A percentile compares a stretch with the other conserved stretches of the same genome.
Evolutionary conservation across 305 asterid species (phyloP).

Genomic region (Caryopteris hybrid): DNA sequence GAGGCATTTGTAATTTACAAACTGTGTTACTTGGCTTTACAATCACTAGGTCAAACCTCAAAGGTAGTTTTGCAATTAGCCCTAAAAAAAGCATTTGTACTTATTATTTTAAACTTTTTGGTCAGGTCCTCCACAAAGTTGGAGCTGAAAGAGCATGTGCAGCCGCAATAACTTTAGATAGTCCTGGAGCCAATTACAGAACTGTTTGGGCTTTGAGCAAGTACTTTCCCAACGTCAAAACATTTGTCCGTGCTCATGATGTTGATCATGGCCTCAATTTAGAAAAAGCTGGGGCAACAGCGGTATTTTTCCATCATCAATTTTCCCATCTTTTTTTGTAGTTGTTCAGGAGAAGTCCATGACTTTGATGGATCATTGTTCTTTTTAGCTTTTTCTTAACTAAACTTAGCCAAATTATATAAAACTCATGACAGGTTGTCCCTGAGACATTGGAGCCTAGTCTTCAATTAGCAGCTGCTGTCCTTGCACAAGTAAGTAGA

Average conservation of each 20-base stretch:
- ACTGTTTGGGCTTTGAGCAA: constrained; percentile 99
- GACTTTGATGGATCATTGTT: constrained; percentile 3
- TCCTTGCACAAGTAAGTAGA: constrained; percentile 52
- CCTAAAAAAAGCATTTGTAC: constrained; percentile 1
- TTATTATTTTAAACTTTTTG: constrained; percentile 3
- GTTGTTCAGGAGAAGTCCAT: not conserved
- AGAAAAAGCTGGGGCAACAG: constrained; percentile 99
- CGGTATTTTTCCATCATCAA: constrained; percentile 51
- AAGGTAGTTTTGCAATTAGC: not conserved
- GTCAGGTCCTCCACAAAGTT: constrained; percentile 91
- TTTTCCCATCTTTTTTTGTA: not conserved
- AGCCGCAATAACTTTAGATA: constrained; percentile 93
- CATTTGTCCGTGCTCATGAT: constrained; percentile 99
- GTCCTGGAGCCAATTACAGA: constrained; percentile 99
- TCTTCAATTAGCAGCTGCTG: constrained; percentile 61
- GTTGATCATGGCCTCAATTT: constrained; percentile 96
- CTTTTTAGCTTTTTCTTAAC: not conserved
- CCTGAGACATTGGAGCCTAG: constrained; percentile 64
- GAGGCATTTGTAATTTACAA: too few species aligned
- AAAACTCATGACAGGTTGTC: constrained; percentile 39
- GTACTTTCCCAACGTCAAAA: constrained; percentile 88
- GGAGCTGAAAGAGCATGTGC: constrained; percentile 99
- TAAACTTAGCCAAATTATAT: not conserved
- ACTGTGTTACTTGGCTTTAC: too few species aligned
- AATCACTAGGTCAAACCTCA: not conserved